A percentile compares a stretch with the other conserved stretches of the same genome.
phyloP scores from a whole-genome alignment of 345 rosid species.

The Gossypium bickii region DNA sequence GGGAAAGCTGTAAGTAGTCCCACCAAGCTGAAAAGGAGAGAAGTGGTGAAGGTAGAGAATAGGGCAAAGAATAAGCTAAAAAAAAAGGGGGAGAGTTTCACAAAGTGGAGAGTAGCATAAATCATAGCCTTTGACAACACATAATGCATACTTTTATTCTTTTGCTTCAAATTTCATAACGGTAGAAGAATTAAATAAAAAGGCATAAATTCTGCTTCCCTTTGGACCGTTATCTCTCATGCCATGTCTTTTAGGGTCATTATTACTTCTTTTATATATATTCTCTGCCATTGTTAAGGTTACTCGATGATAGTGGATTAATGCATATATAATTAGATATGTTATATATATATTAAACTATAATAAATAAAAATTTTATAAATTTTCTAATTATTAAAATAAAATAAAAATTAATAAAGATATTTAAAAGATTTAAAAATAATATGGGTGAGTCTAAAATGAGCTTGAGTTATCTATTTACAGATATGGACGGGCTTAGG shows the following conservation, averaged over 20 bases:
- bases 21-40: neutral
- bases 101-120: constrained; percentile 22
- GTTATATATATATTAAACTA: too few relatives aligned
- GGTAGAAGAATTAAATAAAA: neutral
- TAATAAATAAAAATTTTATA: too few relatives aligned
- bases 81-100: neutral
- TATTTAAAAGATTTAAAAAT: too few relatives aligned
- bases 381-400: too few relatives aligned
- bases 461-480: fast-evolving
- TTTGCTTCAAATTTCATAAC: neutral
- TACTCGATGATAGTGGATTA: too few relatives aligned
- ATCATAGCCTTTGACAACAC: constrained; percentile 7
- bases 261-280: too few relatives aligned
- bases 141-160: constrained; percentile 3
- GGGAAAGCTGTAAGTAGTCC: constrained; percentile 6
- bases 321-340: too few relatives aligned
- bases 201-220: neutral
- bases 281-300: too few relatives aligned
- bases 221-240: neutral
- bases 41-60: too few relatives aligned
- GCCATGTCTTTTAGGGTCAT: neutral
- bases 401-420: too few relatives aligned
- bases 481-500: fast-evolving
- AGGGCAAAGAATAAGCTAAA: constrained; percentile 15
- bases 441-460: too few relatives aligned